Evolutionary conservation across 805 yeast species (phyloP).

Genomic region (Tetrapisispora arboricola): DNA sequence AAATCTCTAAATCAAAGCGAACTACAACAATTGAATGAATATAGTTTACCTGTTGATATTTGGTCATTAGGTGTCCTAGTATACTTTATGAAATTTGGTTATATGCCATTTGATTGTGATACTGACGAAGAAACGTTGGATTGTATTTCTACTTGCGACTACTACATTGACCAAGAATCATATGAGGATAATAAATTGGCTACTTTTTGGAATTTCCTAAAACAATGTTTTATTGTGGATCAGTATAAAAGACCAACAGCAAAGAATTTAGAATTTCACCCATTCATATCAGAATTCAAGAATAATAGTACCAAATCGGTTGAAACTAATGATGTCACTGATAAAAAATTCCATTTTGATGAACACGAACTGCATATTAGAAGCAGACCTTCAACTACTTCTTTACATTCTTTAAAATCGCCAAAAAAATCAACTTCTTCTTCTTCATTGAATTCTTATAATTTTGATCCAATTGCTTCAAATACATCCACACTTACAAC

Average conservation of each 20-base stretch:
- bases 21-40: conserved; percentile 24
- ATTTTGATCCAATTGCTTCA: background rate
- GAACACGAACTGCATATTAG: background rate
- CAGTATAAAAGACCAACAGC: conserved; percentile 39
- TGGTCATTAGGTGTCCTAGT: conserved; percentile 72
- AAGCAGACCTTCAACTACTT: conserved; percentile 2
- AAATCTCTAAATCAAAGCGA: conserved; percentile 13
- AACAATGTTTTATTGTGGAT: conserved; percentile 40
- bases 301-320: background rate
- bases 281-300: conserved; percentile 20
- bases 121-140: conserved; percentile 55
- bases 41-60: conserved; percentile 52
- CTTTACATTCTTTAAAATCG: conserved; percentile 13
- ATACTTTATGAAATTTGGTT: conserved; percentile 65
- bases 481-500: conserved; percentile 21
- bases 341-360: background rate
- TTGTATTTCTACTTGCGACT: conserved; percentile 48
- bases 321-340: too few species aligned
- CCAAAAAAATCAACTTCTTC: conserved; percentile 16
- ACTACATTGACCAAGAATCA: conserved; percentile 49
- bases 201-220: conserved; percentile 50
- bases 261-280: conserved; percentile 35
- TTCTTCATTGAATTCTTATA: conserved; percentile 3
- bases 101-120: conserved; percentile 71
- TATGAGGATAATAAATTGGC: conserved; percentile 38